Evolutionary conservation across 192 early-diverging fungal species (phyloP), one percentile per base, ranked within the genome.

Genomic region (Coemansia sp.): DNA sequence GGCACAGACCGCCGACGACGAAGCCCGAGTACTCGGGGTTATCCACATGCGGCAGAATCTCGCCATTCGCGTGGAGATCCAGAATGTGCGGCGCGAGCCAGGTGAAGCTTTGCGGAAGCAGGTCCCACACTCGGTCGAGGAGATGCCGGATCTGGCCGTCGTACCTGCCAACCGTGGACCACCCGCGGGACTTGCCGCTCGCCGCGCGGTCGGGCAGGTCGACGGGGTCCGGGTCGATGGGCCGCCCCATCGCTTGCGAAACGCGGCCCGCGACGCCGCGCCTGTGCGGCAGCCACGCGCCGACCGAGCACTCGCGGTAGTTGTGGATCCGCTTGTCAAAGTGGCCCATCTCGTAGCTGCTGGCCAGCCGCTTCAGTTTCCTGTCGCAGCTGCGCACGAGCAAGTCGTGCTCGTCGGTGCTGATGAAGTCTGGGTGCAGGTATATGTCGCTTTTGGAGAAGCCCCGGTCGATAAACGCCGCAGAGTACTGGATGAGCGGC

Each of bases 51-150:
- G 87, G 83, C 67, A 84, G 80, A 57, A 94, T 94, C 44, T 88
- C 88, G 31, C 89, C 86, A 2, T 84, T 72, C 3, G 81, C 65
- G 43, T 83, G 83, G 12, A 94, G 73, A 48, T 94, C 92, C 58
- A 94, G 71, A 30, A 94, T 85, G 64, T 94, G 92, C 10, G 88
- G 86, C 10, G 87, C 79, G 12, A 91, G 63, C 90, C 90, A 94
- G 18, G 81, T 68, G 57, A 77, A 75, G 9, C 66, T 28, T 3
- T 58, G 30, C 1, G 89, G 84, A 32, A 91, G 84, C 52, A 83
- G 58, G 10, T 65, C 60, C 69, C 81, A 83, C 27, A 88, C 79
- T 23, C 85, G 82, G 6, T 85, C 69, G 23, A 88, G 65, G 35
- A 91, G 74, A 23, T 82, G 65, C 33, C 71, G 64, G 1, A 81